These are phyloP conservation scores for Daldinia childiae DNA, from an alignment of 495 filamentous ascomycete species.

Conservation along the genomic window DNA sequence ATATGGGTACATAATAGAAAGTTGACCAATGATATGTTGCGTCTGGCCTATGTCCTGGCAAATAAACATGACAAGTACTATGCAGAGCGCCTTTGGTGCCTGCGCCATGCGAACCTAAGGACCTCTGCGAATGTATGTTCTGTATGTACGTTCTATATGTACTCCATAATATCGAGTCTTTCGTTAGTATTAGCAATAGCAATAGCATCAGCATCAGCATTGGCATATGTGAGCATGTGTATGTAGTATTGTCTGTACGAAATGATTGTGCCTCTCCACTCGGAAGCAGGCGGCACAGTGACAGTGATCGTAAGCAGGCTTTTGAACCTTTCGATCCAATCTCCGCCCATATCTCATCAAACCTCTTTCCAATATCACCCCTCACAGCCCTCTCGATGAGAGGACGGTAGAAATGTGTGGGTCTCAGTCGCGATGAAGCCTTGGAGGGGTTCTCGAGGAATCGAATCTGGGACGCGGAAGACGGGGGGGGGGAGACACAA, in stretches of 20 bases:
- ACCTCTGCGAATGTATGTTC: constrained; percentile 7
- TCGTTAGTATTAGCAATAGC: background rate
- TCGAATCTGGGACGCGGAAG: constrained; percentile 26
- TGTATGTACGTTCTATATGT: constrained; percentile 13
- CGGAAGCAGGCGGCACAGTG: constrained; percentile 37
- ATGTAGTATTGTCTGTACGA: constrained; percentile 34
- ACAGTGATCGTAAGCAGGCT: constrained; percentile 36
- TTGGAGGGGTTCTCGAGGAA: constrained; percentile 27
- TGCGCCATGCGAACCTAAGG: constrained; percentile 43
- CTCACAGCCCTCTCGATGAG: constrained; percentile 3
- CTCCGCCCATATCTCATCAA: constrained; percentile 23
- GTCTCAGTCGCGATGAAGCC: constrained; percentile 11
- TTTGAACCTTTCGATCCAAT: constrained; percentile 33
- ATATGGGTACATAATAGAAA: constrained; percentile 22
- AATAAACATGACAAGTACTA: constrained; percentile 24
- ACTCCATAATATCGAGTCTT: constrained; percentile 37
- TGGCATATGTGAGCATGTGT: background rate
- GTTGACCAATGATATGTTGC: constrained; percentile 20
- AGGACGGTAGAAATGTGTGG: constrained; percentile 11
- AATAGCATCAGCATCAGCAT: background rate
- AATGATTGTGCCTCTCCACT: constrained; percentile 41
- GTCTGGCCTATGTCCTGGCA: background rate
- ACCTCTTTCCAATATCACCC: constrained; percentile 8
- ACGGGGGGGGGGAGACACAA: constrained; percentile 9
- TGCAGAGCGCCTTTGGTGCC: constrained; percentile 37